A percentile compares a stretch with the other conserved stretches of the same genome.
phyloP scores from a whole-genome alignment of 1,284 basidiomycete species.

The Gomphus sp. region DNA sequence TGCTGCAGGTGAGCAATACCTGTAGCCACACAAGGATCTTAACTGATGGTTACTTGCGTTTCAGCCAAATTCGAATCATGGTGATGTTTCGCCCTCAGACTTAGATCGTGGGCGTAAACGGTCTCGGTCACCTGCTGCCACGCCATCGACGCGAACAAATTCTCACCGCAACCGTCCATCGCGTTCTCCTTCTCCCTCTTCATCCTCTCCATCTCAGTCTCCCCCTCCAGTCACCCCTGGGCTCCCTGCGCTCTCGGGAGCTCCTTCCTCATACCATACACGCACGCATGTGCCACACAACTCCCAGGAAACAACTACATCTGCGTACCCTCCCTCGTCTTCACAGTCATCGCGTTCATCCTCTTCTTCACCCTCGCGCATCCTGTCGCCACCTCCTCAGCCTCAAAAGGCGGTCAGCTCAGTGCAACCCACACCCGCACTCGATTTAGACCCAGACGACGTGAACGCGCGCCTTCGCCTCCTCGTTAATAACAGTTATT shows the following conservation, averaged over 20 bases:
- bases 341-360: slow-evolving; percentile 15
- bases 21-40: background rate
- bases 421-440: slow-evolving; percentile 5
- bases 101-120: background rate
- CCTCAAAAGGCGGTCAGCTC: slow-evolving; percentile 2
- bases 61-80: background rate
- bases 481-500: slow-evolving; percentile 76
- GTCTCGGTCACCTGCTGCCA: slow-evolving; percentile 5
- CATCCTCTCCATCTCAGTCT: slow-evolving; percentile 5
- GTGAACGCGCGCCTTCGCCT: slow-evolving; percentile 72
- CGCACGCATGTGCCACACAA: slow-evolving; percentile 9
- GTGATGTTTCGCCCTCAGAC: background rate
- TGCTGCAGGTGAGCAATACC: background rate
- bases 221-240: slow-evolving; percentile 6
- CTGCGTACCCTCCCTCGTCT: slow-evolving; percentile 10
- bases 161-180: slow-evolving; percentile 2
- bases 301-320: slow-evolving; percentile 10
- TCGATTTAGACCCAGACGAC: slow-evolving; percentile 63
- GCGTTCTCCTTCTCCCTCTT: background rate
- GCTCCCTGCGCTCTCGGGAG: background rate
- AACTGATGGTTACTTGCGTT: background rate
- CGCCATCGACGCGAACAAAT: background rate
- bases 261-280: slow-evolving; percentile 2
- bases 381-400: slow-evolving; percentile 5
- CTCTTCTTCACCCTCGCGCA: slow-evolving; percentile 5